Conservation (phyloP, 805 yeast species). For the Candida pseudoglaebosa region DNA sequence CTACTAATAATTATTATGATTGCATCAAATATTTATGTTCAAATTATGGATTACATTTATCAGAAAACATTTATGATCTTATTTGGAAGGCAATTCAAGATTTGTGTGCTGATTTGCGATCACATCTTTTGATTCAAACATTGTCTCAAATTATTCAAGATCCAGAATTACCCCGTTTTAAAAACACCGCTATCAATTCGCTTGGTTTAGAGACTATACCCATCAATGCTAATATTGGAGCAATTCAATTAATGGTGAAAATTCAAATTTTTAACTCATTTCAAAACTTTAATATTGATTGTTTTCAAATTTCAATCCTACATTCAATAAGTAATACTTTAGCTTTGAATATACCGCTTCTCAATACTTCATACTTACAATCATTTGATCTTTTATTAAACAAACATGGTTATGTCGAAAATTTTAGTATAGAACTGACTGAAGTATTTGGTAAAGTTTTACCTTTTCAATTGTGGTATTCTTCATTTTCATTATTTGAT, state of each 20-base stretch:
- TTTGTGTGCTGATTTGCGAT: constrained; percentile 35
- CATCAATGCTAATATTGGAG: constrained; percentile 32
- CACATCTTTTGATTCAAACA: constrained; percentile 17
- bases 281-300: constrained; percentile 18
- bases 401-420: constrained; percentile 17
- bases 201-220: not conserved
- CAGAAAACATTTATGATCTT: constrained; percentile 28
- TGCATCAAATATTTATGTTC: constrained; percentile 46
- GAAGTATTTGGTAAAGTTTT: constrained; percentile 22
- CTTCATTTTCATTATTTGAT: constrained; percentile 37
- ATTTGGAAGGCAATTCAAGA: constrained; percentile 38
- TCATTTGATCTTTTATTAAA: constrained; percentile 38
- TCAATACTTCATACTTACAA: constrained; percentile 39
- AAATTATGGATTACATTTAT: constrained; percentile 25
- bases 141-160: constrained; percentile 19
- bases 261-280: constrained; percentile 22
- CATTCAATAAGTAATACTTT: constrained; percentile 27
- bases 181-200: not conserved
- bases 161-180: constrained; percentile 17
- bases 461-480: constrained; percentile 41
- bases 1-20: constrained; percentile 31
- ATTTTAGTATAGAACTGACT: constrained; percentile 12
- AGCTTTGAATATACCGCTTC: constrained; percentile 30
- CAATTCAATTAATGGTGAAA: constrained; percentile 33
- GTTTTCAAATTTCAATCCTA: constrained; percentile 24